Evolutionary conservation across 192 early-diverging fungal species (phyloP), one percentile per base, ranked within the genome.

Genomic region (Backusella morwellensis): DNA sequence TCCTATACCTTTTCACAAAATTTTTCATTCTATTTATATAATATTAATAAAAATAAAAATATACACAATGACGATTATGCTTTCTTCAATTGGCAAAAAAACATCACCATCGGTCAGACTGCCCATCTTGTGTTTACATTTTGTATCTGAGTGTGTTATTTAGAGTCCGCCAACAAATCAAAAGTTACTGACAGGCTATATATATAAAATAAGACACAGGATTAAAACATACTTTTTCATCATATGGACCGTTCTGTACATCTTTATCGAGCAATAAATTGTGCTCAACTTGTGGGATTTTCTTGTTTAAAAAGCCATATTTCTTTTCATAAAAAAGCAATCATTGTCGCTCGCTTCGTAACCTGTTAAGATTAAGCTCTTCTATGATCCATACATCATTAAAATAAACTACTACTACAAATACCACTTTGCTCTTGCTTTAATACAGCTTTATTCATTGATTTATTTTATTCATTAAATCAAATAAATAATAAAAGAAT

Each of bases 121-220:
- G 76, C 76, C 76, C 76, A 77, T 29, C 47, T 70, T 72, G 66
- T 38, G 21, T 77, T 71, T 21, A 50, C 1, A 50, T 26, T 26
- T 69, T 72, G 19, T n/a, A 40, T 71, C 76, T 77, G 76, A 72
- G 70, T 77, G 76, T 71, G 23, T 3, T 14, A 63, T 72, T 74
- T 52, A 21, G 59, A 70, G 52, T 38, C 56, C 56, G 52, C 7
- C 73, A 63, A 74, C 54, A 40, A 35, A 35, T 32, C 14, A 38
- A 63, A 63, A 35, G 35, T 21, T n/a, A 38, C 36, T 38, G 59
- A 26, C 36, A 66, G 54, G 40, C 54, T 32, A 56, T 41, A 56
- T 41, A 56, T 63, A 35, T 41, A 41, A 70, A 74, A 50, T 74
- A 54, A 56, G 41, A 63, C 73, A 74, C 73, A 56, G 73, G 32